Evolutionary conservation across 2,329 filamentous ascomycete species (phyloP), one percentile per base, ranked within the genome.

Genomic region (Fusarium tjaetaba): DNA sequence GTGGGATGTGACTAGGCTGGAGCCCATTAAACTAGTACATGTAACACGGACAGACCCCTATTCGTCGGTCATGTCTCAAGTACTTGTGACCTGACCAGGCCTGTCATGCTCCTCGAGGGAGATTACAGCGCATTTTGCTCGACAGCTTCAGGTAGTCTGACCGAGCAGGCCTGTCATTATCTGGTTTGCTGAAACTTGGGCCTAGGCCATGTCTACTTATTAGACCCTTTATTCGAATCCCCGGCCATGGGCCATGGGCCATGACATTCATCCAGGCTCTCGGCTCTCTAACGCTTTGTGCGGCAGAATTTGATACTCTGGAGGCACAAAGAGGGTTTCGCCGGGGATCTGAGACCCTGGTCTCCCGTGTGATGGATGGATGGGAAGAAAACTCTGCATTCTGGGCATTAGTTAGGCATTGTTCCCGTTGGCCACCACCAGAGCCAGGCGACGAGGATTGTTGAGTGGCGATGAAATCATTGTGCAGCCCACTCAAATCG

Each of bases 111-210:
- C 55, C 66, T 72, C 26, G 38, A 72, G 60, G 68, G 71, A 74
- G 66, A 74, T 74, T 74, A 74, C 71, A 74, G 71, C 71, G 63
- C 71, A 41, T 56, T 42, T 69, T 69, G 28, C 32, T 73, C 68
- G 63, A 74, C 71, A 72, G 63, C 64, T 74, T 74, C 64, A 70
- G 72, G 68, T 48, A 72, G 63, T 64, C 48, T 24, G 56, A 39
- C 71, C 68, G 71, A 59, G 41, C 71, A 64, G 62, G 57, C 71
- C 62, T 74, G 71, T 71, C 39, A 48, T 66, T 68, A 57, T 59
- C 53, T 59, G 34, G 43, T 48, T 42, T 38, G 58, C 59, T 73
- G 70, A 71, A 70, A 73, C 61, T 59, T n/a, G 71, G 70, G 64
- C 42, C 38, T 58, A 30, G 70, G 56, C 69, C 52, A 46, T 62